phyloP scores from a whole-genome alignment of 2,329 filamentous ascomycete genomes.

The Byssoonygena ceratinophila region DNA sequence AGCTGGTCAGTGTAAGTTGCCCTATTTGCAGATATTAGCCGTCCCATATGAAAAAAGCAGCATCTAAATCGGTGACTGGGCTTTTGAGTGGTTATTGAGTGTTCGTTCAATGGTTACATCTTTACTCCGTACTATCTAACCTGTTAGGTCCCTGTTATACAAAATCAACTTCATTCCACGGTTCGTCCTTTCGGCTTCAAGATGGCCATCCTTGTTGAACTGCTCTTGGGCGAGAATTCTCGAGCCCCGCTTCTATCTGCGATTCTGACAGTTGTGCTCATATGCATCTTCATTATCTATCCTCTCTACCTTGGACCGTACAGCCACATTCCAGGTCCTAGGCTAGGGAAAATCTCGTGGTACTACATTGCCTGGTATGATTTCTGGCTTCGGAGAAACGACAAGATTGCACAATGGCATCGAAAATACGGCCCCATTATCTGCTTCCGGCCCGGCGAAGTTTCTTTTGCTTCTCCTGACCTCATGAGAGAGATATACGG shows the following conservation, averaged over 20 bases:
- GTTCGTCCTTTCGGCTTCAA: not conserved
- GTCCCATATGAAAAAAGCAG: not conserved
- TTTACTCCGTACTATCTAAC: too few species aligned
- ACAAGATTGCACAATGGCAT: constrained; percentile 9
- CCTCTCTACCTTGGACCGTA: constrained; percentile 4
- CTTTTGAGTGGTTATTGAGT: not conserved
- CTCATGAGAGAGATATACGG: constrained; percentile 7
- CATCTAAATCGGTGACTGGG: not conserved
- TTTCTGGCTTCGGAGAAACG: constrained; percentile 5
- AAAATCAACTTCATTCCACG: not conserved
- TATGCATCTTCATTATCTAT: not conserved
- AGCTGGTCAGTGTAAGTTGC: not conserved
- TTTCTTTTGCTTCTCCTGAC: not conserved
- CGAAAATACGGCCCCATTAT: not conserved
- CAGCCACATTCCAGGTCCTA: constrained; percentile 2
- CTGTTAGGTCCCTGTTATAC: not conserved
- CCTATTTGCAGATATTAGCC: too few species aligned
- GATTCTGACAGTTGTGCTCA: not conserved
- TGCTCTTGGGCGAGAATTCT: not conserved
- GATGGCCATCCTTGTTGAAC: not conserved
- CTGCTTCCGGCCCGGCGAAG: constrained; percentile 4
- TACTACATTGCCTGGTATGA: constrained; percentile 9
- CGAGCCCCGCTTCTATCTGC: not conserved
- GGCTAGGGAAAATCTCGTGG: constrained; percentile 2
- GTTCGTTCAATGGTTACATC: too few species aligned